Base-by-base conservation (phyloP, 169 alveolate species). In the Cyclospora cayetanensis region DNA sequence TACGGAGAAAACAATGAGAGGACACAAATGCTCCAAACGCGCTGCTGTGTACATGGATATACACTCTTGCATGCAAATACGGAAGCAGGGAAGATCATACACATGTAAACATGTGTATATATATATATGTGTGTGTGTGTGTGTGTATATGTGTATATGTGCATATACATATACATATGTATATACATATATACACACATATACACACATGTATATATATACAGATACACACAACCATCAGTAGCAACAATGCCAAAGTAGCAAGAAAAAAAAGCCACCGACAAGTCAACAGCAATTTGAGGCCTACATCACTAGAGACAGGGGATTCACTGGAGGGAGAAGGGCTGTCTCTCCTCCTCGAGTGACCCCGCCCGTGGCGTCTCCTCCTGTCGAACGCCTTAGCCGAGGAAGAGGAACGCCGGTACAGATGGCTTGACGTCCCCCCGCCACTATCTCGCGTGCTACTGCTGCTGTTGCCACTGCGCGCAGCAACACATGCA, bases 291-390 rank as follows among this genome's bases (percentile, higher is more conserved):
- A 34, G 4, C 25, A 46, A 41, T 27, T 27, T 76, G 50, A 20
- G 2, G 60, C 86, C 31, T 76, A 76, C 86, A 76, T 76, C 86
- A 37, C 86, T 76, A 20, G 65, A 41, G 29, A 43, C 86, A 31
- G 65, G 86, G 86, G 86, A 43, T 76, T 76, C 86, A 43, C 86
- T 76, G 66, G 86, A 76, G 12, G 86, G 65, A 15, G 86, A 76
- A n/a, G 86, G 86, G 2, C 68, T n/a, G n/a, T 76, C 86, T 27
- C 86, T 76, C 43, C 86, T 76, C 11, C 86, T 42, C 15, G 86
- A 76, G 27, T 76, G 86, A 20, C 86, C 86, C 22, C 86, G 42
- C 34, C 86, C 86, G 86, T 76, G 86, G 86, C 86, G 86, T 20
- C 86, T n/a, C 20, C 86, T 42, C 25, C 86, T 76, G 18, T 76